Percentiles rank a stretch among this genome's conserved stretches.
phyloP scores from a whole-genome alignment of 345 rosid species.

The Dovyalis caffra region DNA sequence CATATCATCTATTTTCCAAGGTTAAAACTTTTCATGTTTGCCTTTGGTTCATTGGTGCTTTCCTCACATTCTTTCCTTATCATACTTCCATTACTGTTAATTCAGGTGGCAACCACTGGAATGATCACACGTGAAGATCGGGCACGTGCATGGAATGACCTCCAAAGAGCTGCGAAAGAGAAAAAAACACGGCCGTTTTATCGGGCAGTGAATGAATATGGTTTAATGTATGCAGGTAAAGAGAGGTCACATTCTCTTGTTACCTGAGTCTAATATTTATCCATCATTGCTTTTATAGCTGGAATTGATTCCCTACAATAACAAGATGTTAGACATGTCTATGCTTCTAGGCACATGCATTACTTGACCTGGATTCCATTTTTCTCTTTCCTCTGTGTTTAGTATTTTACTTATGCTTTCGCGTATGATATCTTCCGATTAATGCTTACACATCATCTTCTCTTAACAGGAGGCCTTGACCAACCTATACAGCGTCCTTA shows the following conservation, averaged over 20 bases:
- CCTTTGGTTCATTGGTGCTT: background rate
- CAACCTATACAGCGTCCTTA: slow-evolving; percentile 54
- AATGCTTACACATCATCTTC: background rate
- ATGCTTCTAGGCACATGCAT: too few species aligned
- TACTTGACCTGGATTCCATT: too few species aligned
- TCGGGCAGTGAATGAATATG: slow-evolving; percentile 61
- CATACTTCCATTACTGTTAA: slow-evolving; percentile 5
- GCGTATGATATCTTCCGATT: too few species aligned
- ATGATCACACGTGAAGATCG: slow-evolving; percentile 66
- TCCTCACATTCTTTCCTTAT: background rate
- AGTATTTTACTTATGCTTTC: too few species aligned
- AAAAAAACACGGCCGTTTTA: slow-evolving; percentile 70
- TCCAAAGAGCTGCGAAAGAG: slow-evolving; percentile 59
- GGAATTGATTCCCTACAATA: background rate
- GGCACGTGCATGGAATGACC: slow-evolving; percentile 66
- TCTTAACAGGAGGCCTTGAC: slow-evolving; percentile 75
- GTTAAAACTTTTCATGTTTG: slow-evolving; percentile 24
- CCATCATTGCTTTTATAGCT: background rate
- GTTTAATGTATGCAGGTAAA: slow-evolving; percentile 95
- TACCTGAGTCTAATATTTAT: too few species aligned
- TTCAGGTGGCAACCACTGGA: slow-evolving; percentile 68
- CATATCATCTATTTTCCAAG: slow-evolving; percentile 83
- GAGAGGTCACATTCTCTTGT: background rate
- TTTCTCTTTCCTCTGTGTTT: too few species aligned
- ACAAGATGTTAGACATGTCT: too few species aligned